These are phyloP conservation scores for Mesembryanthemum crystallinum DNA, from an alignment of 148 eudicot genomes.

Conservation along the genomic window DNA sequence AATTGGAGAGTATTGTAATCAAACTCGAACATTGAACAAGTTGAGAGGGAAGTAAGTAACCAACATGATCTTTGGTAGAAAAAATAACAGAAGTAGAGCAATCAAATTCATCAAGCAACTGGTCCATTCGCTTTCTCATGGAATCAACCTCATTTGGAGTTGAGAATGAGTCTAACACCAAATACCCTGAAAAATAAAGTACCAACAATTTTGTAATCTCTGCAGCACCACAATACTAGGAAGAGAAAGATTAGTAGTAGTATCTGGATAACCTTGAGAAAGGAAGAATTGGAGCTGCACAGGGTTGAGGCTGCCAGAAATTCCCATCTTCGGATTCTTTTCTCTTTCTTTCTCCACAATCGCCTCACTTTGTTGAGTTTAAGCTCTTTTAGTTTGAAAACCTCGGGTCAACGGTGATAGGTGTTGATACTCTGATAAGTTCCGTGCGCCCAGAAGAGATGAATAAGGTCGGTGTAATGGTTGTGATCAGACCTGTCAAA, in stretches of 20 bases:
- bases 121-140: slow-evolving; percentile 64
- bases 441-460: no score
- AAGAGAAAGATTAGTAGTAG: background rate
- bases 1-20: background rate
- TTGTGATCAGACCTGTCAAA: no score
- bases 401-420: no score
- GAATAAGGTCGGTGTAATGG: no score
- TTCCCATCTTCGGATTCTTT: slow-evolving; percentile 34
- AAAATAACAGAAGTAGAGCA: slow-evolving; percentile 58
- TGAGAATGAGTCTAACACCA: slow-evolving; percentile 80
- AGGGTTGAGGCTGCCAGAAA: slow-evolving; percentile 43
- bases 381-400: no score
- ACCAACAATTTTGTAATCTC: background rate
- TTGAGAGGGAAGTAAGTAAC: background rate
- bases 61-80: slow-evolving; percentile 82
- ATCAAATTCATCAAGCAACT: slow-evolving; percentile 66
- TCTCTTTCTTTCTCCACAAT: background rate
- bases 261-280: slow-evolving; percentile 44
- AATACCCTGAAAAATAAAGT: slow-evolving; percentile 38
- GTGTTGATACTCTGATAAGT: no score
- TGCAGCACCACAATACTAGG: background rate
- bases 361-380: background rate
- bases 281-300: slow-evolving; percentile 56
- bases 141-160: slow-evolving; percentile 49
- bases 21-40: background rate